phyloP scores from a whole-genome alignment of 2,329 filamentous ascomycete species.

The Dothistroma pini region DNA sequence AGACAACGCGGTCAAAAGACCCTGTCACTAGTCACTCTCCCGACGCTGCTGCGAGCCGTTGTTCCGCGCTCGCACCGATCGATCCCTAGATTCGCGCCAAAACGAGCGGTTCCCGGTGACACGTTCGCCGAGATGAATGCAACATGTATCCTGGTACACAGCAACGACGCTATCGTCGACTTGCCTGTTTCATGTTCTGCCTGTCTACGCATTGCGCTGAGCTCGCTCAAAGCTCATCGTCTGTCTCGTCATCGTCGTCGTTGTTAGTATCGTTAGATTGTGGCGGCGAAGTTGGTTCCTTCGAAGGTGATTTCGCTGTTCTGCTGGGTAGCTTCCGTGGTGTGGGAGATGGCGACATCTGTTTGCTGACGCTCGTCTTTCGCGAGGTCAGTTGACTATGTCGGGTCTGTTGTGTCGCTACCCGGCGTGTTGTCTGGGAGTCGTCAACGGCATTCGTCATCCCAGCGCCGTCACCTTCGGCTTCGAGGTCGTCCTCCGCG shows the following conservation, averaged over 20 bases:
- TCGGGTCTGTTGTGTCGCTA: neutral
- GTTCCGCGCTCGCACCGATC: neutral
- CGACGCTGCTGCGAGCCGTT: neutral
- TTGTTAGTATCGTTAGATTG: slow-evolving; percentile 9
- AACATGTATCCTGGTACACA: neutral
- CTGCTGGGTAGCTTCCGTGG: slow-evolving; percentile 23
- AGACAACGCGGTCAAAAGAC: neutral
- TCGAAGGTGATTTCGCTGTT: slow-evolving; percentile 10
- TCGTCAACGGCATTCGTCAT: neutral
- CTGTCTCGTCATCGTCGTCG: slow-evolving; percentile 33
- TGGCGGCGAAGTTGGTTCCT: slow-evolving; percentile 14
- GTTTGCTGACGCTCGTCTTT: slow-evolving; percentile 16
- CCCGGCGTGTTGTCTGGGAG: slow-evolving; percentile 6
- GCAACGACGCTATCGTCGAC: neutral
- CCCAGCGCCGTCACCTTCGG: neutral
- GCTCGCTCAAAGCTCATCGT: slow-evolving; percentile 31
- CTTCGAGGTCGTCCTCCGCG: neutral
- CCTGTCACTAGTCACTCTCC: neutral
- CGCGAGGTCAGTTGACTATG: neutral
- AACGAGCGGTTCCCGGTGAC: neutral
- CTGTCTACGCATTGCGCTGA: neutral
- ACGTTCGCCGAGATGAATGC: neutral
- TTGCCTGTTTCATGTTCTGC: neutral
- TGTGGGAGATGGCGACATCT: slow-evolving; percentile 13
- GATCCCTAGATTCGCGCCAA: neutral